phyloP scores from a whole-genome alignment of 306 rosid genomes.

The Castanopsis chinensis region DNA sequence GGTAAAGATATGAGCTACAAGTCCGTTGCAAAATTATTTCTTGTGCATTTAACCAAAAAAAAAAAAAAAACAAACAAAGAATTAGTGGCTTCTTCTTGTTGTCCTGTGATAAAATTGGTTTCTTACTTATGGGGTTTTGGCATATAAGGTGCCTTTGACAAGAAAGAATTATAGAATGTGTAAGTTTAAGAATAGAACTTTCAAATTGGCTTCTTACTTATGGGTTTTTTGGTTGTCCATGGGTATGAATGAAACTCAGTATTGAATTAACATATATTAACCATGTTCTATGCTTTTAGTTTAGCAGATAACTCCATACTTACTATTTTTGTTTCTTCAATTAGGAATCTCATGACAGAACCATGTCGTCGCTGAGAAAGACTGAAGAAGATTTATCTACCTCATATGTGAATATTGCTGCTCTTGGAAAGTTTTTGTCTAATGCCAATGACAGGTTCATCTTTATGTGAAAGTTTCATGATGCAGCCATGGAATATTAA shows the following conservation, averaged over 20 bases:
- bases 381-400: slow-evolving; percentile 67
- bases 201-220: too few relatives aligned
- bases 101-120: too few relatives aligned
- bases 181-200: too few relatives aligned
- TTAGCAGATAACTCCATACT: not conserved
- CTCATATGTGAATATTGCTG: slow-evolving; percentile 69
- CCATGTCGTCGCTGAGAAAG: slow-evolving; percentile 52
- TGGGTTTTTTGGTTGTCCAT: not conserved
- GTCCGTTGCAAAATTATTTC: too few relatives aligned
- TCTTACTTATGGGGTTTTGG: too few relatives aligned
- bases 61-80: too few relatives aligned
- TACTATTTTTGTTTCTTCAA: not conserved
- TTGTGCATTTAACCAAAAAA: too few relatives aligned
- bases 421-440: slow-evolving; percentile 63
- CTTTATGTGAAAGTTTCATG: slow-evolving; percentile 77
- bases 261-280: not conserved
- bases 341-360: slow-evolving; percentile 84
- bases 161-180: too few relatives aligned
- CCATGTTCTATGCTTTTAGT: not conserved
- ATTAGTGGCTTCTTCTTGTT: too few relatives aligned
- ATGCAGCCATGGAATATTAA: too few relatives aligned
- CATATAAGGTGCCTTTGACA: too few relatives aligned
- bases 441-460: slow-evolving; percentile 78
- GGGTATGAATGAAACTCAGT: not conserved
- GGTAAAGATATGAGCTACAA: too few relatives aligned